Evolutionary conservation across 371 early-diverging fungal genomes (phyloP).

Genomic region (Mucor sp.): DNA sequence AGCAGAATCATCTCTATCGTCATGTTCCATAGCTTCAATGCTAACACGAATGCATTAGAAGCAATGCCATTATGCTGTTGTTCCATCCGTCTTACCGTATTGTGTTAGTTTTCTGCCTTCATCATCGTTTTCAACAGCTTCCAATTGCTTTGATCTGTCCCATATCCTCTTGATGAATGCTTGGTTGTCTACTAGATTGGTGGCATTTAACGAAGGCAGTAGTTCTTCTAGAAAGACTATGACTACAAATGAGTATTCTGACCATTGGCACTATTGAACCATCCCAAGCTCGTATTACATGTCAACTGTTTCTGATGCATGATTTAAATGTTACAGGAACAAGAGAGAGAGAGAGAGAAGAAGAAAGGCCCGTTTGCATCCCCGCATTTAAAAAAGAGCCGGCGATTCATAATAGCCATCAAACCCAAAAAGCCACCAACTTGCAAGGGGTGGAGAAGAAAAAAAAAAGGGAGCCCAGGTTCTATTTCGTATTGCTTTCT

Average conservation of each 20-base stretch:
- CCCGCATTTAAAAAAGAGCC: background rate
- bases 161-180: slow-evolving; percentile 12
- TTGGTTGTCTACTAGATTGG: background rate
- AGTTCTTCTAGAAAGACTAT: slow-evolving; percentile 8
- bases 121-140: background rate
- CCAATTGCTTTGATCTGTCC: background rate
- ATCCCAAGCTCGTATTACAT: background rate
- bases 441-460: slow-evolving; percentile 8
- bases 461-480: background rate
- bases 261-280: background rate
- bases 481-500: background rate
- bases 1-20: background rate
- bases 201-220: background rate
- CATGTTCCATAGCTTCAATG: slow-evolving; percentile 10
- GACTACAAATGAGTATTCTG: background rate
- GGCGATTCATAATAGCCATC: background rate
- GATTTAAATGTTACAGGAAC: background rate
- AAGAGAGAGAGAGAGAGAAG: background rate
- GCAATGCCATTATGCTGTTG: background rate
- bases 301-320: background rate
- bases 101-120: background rate
- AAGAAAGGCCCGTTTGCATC: background rate
- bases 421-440: slow-evolving; percentile 9
- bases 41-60: background rate
- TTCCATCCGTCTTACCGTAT: background rate